Evolutionary conservation across 176 grass and related monocot genomes (phyloP), one percentile per base, ranked within the genome.

Genomic region (Musa beccarii): DNA sequence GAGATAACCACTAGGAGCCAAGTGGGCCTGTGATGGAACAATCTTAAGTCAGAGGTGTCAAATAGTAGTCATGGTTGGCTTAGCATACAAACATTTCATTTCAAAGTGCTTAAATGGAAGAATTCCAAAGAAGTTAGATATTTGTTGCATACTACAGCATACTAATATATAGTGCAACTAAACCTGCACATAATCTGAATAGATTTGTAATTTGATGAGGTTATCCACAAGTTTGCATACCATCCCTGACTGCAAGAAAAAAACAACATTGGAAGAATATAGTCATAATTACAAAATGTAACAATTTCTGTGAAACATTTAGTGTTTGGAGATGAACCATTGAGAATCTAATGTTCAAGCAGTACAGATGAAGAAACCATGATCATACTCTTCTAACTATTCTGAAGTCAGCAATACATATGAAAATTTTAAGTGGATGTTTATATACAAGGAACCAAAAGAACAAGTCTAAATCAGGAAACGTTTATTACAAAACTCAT

Each of bases 1-100:
- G 78, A 96, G 59, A 85, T 96, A 92, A 52, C 93, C 89, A 69
- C 87, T 92, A 83, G 93, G 93, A 15, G 93, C 93, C 78, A 96
- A 85, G 74, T 96, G 93, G 66, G 81, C 87, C 93, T 96, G 93
- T 54, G 75, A 86, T 82, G 79, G 63, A 86, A 23, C 34, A 80
- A 64, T 70, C 43, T 66, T 53, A 75, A 74, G 79, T 89, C 51
- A 90, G 77, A 43, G 6, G 34, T 43, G 34, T 0, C 34, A 43
- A 5, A 43, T 43, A 43, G 34, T 61, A 61, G 17, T 61, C 15
- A n/a, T n/a, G n/a, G 16, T 61, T 61, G 57, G 57, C 57, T 61
- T n/a, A 61, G 6, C 57, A 43, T 43, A 43, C 3, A 5, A 43
- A 43, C 34, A 43, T 43, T 6, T 43, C 34, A 43, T 43, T 43